Conservation (phyloP, 2,329 filamentous ascomycete genomes). For the Monosporascus sp. region DNA sequence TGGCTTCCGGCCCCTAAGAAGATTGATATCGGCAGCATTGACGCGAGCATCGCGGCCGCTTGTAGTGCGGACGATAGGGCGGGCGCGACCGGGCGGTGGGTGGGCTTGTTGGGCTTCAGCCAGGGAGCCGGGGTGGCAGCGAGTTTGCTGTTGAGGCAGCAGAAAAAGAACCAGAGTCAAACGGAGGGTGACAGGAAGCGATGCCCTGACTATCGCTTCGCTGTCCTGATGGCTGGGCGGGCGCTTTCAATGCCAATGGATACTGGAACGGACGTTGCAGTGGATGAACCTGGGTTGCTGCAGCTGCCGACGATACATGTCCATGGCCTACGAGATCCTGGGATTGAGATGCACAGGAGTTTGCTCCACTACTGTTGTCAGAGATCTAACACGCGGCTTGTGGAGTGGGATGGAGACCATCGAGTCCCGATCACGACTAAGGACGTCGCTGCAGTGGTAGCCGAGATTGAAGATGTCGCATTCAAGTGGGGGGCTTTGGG, state of each 20-base stretch:
- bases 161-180: conserved; percentile 39
- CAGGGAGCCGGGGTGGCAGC: conserved; percentile 55
- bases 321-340: conserved; percentile 54
- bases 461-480: conserved; percentile 42
- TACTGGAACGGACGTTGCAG: conserved; percentile 27
- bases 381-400: conserved; percentile 40
- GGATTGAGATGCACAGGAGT: conserved; percentile 49
- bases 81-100: conserved; percentile 46
- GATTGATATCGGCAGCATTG: conserved; percentile 28
- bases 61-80: conserved; percentile 41
- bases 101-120: conserved; percentile 56
- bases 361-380: conserved; percentile 52
- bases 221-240: conserved; percentile 52
- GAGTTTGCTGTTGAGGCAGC: conserved; percentile 52
- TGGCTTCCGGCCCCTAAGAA: conserved; percentile 43
- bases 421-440: conserved; percentile 58
- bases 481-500: too few species aligned
- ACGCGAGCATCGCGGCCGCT: conserved; percentile 28
- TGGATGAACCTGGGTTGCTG: conserved; percentile 25
- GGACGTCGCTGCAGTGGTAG: conserved; percentile 52
- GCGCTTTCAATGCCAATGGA: conserved; percentile 48
- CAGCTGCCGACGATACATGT: conserved; percentile 57
- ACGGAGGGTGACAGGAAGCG: conserved; percentile 25
- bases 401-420: conserved; percentile 69
- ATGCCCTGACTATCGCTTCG: conserved; percentile 43